These are phyloP conservation scores for Bretschneidera sinensis DNA, from an alignment of 345 rosid genomes.

Conservation along the genomic window DNA sequence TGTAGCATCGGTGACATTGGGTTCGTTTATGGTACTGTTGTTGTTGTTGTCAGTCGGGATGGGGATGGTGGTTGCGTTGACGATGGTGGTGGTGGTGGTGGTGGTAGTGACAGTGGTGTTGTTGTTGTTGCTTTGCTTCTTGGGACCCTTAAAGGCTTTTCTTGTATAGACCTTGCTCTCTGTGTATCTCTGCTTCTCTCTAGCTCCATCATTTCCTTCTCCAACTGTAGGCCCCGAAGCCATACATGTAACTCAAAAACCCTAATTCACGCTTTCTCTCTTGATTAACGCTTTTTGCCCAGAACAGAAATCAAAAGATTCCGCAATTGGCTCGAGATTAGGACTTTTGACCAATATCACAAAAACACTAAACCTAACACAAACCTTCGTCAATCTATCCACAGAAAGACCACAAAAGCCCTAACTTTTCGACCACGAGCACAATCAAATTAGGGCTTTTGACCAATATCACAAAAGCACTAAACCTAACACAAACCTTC, in stretches of 20 bases:
- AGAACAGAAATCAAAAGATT: conserved; percentile 1
- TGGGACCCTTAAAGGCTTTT: conserved; percentile 56
- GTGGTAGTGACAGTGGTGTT: too few relatives aligned
- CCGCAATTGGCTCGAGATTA: conserved; percentile 4
- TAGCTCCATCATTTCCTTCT: conserved; percentile 55
- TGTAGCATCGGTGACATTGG: neutral
- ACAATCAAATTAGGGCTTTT: conserved; percentile 2
- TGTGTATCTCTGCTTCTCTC: conserved; percentile 57
- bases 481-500: conserved; percentile 1
- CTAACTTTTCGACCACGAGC: conserved; percentile 7
- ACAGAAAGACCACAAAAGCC: conserved; percentile 13
- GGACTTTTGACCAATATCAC: conserved; percentile 6
- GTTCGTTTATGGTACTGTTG: neutral
- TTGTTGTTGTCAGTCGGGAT: neutral
- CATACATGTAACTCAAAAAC: conserved; percentile 72
- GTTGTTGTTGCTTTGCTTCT: too few relatives aligned
- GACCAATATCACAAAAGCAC: neutral
- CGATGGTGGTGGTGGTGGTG: neutral
- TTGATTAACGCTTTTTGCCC: conserved; percentile 9
- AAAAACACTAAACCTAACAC: conserved; percentile 4
- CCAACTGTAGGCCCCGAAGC: conserved; percentile 82
- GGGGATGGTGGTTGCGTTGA: neutral
- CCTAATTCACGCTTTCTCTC: conserved; percentile 27
- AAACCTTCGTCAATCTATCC: conserved; percentile 12
- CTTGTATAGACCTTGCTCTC: conserved; percentile 75